Conservation (phyloP, 129 eudicot species). For the Gnaphalium uliginosum region DNA sequence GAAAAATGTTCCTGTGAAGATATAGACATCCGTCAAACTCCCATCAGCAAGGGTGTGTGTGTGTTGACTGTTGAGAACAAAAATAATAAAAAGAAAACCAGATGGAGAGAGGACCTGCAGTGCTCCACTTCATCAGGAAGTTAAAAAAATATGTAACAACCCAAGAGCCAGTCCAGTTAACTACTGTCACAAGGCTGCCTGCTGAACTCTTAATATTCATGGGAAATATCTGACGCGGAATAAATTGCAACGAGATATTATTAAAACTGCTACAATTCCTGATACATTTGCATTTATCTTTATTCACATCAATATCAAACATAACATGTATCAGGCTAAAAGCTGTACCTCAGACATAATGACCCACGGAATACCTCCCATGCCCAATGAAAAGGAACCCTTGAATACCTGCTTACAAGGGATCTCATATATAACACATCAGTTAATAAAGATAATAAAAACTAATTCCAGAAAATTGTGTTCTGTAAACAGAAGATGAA, state of each 20-base stretch:
- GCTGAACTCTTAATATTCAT: constrained; percentile 81
- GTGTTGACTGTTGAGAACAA: too few species aligned
- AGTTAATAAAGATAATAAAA: too few species aligned
- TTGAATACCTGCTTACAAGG: constrained; percentile 49
- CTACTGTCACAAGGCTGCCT: constrained; percentile 83
- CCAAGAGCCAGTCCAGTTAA: constrained; percentile 91
- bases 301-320: not conserved
- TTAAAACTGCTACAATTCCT: not conserved
- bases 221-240: constrained; percentile 67
- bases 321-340: constrained; percentile 12
- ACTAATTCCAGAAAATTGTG: too few species aligned
- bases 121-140: constrained; percentile 70
- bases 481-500: too few species aligned
- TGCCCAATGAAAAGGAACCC: constrained; percentile 76
- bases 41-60: too few species aligned
- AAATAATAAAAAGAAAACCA: too few species aligned
- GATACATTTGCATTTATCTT: too few species aligned
- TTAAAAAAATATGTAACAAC: constrained; percentile 69
- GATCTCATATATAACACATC: not conserved
- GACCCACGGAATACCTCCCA: constrained; percentile 96
- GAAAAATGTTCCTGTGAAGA: constrained; percentile 68
- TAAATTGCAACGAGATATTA: constrained; percentile 12
- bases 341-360: constrained; percentile 83
- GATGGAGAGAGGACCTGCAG: constrained; percentile 54
- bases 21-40: not conserved